Evolutionary conservation across 257 asterid genomes (phyloP), one percentile per base, ranked within the genome.

Genomic region (Solanum raphanifolium): DNA sequence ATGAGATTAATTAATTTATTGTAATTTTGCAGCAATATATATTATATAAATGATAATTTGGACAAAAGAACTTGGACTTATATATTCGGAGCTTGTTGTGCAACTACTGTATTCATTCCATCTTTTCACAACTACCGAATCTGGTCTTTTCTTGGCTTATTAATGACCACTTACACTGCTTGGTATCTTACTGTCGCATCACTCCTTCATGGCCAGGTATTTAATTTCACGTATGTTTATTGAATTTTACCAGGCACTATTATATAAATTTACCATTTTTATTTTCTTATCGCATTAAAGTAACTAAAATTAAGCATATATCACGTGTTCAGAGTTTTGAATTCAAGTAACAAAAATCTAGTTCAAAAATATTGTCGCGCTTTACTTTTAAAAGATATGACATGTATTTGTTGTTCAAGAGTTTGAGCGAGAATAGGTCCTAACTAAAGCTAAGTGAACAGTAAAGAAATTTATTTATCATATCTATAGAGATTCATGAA

Each of bases 41-140:
- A 95, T 86, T 96, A 96, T 96, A 94, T 96, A 91, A 96, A 96
- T 87, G 98, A 95, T 91, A 92, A 95, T 91, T 90, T 96, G 98
- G 99, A 96, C 95, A 96, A 96, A 95, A 95, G 99, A 82, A 96
- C 95, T 46, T 96, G 99, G 99, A 96, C 99, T 4, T 96, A 95
- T 84, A 96, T 95, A 55, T 96, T 96, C 29, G 99, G 99, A 60
- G 99, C 99, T 35, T 96, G 99, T 85, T 96, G 99, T 89, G 99
- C 99, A 0, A 95, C 98, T 2, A 96, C 99, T 3, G 98, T 96
- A 11, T 95, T 96, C 94, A 96, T 96, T 68, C 99, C 99, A 2
- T 95, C 98, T 2, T 95, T 96, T 87, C 98, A 92, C 91, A 96
- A 96, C 91, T 96, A 95, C 87, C 92, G 99, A 88, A 93, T 96